These are phyloP conservation scores for Chlamydomonas schloesseri DNA, from an alignment of 139 green algal genomes.

Conservation along the genomic window DNA sequence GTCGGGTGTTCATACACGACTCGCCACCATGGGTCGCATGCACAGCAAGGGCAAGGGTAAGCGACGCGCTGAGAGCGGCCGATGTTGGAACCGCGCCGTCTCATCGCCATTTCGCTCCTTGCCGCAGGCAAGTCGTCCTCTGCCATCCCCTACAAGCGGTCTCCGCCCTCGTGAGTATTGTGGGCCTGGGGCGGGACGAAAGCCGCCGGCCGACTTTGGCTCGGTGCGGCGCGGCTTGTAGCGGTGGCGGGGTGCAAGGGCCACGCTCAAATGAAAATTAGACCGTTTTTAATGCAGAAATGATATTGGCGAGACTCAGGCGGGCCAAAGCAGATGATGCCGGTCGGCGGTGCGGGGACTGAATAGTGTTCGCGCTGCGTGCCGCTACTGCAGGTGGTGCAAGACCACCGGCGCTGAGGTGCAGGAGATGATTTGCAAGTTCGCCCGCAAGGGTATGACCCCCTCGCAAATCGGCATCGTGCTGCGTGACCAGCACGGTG, in stretches of 20 bases:
- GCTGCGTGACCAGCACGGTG: slow-evolving; percentile 95
- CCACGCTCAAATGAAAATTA: neutral
- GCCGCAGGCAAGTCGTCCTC: slow-evolving; percentile 67
- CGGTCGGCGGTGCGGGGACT: too few relatives aligned
- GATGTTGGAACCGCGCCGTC: neutral
- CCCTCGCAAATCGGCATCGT: slow-evolving; percentile 98
- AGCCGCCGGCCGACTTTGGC: slow-evolving; percentile 62
- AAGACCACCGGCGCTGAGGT: slow-evolving; percentile 75
- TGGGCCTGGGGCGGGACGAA: slow-evolving; percentile 53
- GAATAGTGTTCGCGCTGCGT: neutral
- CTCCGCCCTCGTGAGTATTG: slow-evolving; percentile 92
- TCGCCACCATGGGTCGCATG: slow-evolving; percentile 94
- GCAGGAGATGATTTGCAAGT: slow-evolving; percentile 93
- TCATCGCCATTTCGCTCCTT: neutral
- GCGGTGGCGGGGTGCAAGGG: too few relatives aligned
- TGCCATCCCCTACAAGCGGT: slow-evolving; percentile 96
- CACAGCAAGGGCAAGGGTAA: slow-evolving; percentile 88
- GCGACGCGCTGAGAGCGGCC: neutral
- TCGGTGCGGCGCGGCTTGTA: neutral
- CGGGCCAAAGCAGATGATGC: too few relatives aligned
- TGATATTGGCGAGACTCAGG: too few relatives aligned
- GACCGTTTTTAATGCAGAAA: neutral
- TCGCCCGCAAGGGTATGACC: slow-evolving; percentile 98
- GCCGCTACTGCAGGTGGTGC: slow-evolving; percentile 52
- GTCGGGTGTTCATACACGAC: slow-evolving; percentile 26